Evolutionary conservation across 2,329 filamentous ascomycete genomes (phyloP), one percentile per base, ranked within the genome.

Genomic region (Alternaria ventricosa): DNA sequence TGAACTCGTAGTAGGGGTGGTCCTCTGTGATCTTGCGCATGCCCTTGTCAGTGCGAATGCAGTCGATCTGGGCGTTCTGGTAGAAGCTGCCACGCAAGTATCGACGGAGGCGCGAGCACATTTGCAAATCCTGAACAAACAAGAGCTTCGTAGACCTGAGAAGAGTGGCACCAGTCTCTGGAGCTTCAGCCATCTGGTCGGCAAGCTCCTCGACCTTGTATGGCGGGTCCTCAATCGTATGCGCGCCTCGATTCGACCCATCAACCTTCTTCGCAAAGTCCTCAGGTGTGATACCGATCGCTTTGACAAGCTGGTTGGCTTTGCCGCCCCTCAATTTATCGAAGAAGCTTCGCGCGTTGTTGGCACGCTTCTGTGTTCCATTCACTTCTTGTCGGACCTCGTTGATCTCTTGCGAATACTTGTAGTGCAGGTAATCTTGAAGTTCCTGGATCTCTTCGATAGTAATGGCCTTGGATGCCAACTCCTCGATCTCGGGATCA

Each of bases 401-500:
- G 76, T 92, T 95, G 53, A 98, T 85, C 77, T 97, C 89, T 4
- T 89, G 84, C 5, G 92, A 89, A 73, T 98, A 98, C 75, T 94
- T 92, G 80, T 99, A 99, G 75, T 98, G 94, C 57, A 98, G 84
- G 73, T 98, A 98, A 75, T 99, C 96, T 76, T 98, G 95, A 22
- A 99, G 82, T 79, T 99, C 96, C 77, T 99, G 96, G 18, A 99
- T 86, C 77, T 99, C 96, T 77, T 99, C 96, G 85, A 97, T 94
- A 0, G 92, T 95, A 5, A 88, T 88, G 4, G 94, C 94, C 61
- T 89, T 86, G 1, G 87, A 86, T n/a, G 96, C 87, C 86, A 97
- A 90, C 69, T 94, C 90, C 49, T 95, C 91, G 44, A 98, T 89
- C 60, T 93, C 89, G 1, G 84, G 77, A 75, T 98, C 96, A 23